Evolutionary conservation across 1,284 basidiomycete species (phyloP).

Genomic region (Clitocybe nebularis): DNA sequence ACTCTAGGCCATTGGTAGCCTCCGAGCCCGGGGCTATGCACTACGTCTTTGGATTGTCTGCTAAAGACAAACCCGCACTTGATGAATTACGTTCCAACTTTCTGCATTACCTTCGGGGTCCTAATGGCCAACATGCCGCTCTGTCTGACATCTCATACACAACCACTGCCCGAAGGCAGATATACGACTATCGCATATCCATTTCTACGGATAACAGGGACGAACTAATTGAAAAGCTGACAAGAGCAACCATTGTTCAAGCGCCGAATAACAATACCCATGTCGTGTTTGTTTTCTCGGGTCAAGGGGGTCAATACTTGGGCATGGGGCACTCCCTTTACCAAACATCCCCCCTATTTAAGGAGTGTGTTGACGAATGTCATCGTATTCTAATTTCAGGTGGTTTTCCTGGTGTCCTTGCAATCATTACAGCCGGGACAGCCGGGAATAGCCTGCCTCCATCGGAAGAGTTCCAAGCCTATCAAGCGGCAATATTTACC

Average conservation of each 20-base stretch:
- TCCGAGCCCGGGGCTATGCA: conserved; percentile 4
- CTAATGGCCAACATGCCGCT: conserved; percentile 20
- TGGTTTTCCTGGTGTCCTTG: conserved; percentile 48
- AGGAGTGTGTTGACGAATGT: conserved; percentile 50
- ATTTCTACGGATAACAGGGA: conserved; percentile 36
- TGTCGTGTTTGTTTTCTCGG: conserved; percentile 65
- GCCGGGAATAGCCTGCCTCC: conserved; percentile 18
- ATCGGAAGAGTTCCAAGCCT: conserved; percentile 37
- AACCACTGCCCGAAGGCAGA: conserved; percentile 56
- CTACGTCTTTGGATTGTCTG: conserved; percentile 56
- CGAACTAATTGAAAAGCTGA: conserved; percentile 45
- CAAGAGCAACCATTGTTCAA: conserved; percentile 28
- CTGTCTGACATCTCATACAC: conserved; percentile 60
- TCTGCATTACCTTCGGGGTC: conserved; percentile 39
- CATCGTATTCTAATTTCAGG: conserved; percentile 42
- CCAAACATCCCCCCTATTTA: conserved; percentile 40
- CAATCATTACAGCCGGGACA: conserved; percentile 35
- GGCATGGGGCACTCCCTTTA: conserved; percentile 63
- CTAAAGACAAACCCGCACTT: conserved; percentile 46
- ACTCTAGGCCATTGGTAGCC: neutral
- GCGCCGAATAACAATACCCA: conserved; percentile 24
- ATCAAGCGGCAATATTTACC: conserved; percentile 54
- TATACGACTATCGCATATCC: conserved; percentile 50
- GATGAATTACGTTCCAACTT: conserved; percentile 44
- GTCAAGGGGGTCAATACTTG: conserved; percentile 64